phyloP scores from a whole-genome alignment of 768 basidiomycete species.

The Naganishia friedmannii region DNA sequence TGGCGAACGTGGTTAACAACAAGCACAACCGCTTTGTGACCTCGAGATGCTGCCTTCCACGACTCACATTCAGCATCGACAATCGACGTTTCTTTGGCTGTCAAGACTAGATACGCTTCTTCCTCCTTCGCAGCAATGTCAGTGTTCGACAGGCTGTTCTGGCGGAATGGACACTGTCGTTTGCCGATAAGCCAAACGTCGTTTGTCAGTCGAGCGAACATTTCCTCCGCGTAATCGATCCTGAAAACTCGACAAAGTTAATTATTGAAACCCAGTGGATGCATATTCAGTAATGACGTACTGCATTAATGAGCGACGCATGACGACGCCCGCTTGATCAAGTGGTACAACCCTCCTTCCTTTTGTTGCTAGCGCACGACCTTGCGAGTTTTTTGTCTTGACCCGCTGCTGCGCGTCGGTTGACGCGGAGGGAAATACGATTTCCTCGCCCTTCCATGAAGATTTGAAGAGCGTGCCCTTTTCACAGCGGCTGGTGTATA shows the following conservation, averaged over 20 bases:
- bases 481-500: not conserved
- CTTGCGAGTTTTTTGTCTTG: not conserved
- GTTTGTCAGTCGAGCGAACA: not conserved
- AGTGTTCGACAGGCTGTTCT: not conserved
- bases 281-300: not conserved
- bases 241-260: not conserved
- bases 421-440: not conserved
- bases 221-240: conserved; percentile 12
- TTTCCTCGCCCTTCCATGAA: not conserved
- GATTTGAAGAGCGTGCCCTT: not conserved
- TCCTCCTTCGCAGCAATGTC: not conserved
- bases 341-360: not conserved
- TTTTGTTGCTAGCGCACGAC: not conserved
- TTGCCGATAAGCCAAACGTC: conserved; percentile 8
- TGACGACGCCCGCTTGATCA: not conserved
- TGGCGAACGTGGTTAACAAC: not conserved
- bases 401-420: not conserved
- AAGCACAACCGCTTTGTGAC: not conserved
- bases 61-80: conserved; percentile 14
- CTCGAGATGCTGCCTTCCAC: too few species aligned
- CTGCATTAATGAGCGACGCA: not conserved
- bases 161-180: not conserved
- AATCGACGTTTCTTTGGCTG: conserved; percentile 10
- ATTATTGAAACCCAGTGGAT: not conserved
- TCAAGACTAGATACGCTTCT: not conserved